These are phyloP conservation scores for Tricholoma hemisulphureum DNA, from an alignment of 768 basidiomycete species.

Conservation along the genomic window DNA sequence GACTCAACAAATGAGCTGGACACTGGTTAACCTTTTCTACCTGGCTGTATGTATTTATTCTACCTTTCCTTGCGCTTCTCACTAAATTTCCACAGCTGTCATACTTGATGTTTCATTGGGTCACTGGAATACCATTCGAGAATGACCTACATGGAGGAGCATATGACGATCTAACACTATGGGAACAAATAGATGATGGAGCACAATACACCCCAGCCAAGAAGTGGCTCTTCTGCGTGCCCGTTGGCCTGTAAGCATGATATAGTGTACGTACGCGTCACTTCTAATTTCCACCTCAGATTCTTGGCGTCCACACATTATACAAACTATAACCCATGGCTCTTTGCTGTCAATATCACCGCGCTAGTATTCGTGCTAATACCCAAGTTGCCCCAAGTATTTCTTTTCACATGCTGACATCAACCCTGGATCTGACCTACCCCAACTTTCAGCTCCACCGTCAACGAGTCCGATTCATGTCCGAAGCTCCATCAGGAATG, in stretches of 20 bases:
- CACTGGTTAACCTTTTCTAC: slow-evolving; percentile 86
- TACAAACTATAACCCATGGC: slow-evolving; percentile 92
- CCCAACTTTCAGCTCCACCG: slow-evolving; percentile 74
- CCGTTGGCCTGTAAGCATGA: slow-evolving; percentile 76
- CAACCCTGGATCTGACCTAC: slow-evolving; percentile 3
- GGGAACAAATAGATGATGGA: slow-evolving; percentile 99
- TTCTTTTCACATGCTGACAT: slow-evolving; percentile 17
- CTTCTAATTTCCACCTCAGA: slow-evolving; percentile 38
- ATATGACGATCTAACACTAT: slow-evolving; percentile 95
- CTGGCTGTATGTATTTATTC: slow-evolving; percentile 63
- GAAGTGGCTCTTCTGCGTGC: slow-evolving; percentile 92
- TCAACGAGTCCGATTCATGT: slow-evolving; percentile 76
- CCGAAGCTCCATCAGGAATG: slow-evolving; percentile 61
- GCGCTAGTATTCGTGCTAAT: slow-evolving; percentile 79
- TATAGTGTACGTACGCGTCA: neutral
- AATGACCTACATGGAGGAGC: slow-evolving; percentile 85
- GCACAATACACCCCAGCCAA: slow-evolving; percentile 98
- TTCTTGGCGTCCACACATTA: slow-evolving; percentile 98
- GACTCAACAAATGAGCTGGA: slow-evolving; percentile 94
- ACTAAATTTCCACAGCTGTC: slow-evolving; percentile 57
- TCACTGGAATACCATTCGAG: slow-evolving; percentile 95
- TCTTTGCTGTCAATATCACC: slow-evolving; percentile 88
- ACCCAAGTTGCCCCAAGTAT: slow-evolving; percentile 93
- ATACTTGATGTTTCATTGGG: slow-evolving; percentile 98
- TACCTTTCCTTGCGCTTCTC: neutral